Evolutionary conservation across 495 filamentous ascomycete species (phyloP).

Genomic region (Mycothermus thermophilus): DNA sequence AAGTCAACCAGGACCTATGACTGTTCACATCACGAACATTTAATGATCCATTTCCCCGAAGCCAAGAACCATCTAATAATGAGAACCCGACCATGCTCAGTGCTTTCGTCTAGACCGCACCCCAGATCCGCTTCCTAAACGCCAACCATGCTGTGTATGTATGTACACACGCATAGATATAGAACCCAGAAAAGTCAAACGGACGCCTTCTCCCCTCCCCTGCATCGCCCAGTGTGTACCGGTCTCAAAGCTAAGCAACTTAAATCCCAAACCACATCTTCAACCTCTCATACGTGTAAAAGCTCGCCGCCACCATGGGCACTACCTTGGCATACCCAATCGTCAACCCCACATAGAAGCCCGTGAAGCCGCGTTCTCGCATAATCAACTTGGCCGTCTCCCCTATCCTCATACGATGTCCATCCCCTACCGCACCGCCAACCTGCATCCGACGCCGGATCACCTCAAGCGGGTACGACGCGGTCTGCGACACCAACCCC

Average conservation of each 20-base stretch:
- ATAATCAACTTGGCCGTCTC: slow-evolving; percentile 68
- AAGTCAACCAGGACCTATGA: no score
- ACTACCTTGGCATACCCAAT: slow-evolving; percentile 94
- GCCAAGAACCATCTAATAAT: no score
- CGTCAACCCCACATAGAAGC: slow-evolving; percentile 84
- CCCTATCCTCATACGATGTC: slow-evolving; percentile 56
- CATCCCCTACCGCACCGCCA: slow-evolving; percentile 82
- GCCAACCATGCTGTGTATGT: slow-evolving; percentile 6
- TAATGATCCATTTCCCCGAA: no score
- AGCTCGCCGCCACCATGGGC: slow-evolving; percentile 74
- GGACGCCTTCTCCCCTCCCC: no score
- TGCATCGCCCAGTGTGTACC: no score
- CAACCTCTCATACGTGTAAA: slow-evolving; percentile 64
- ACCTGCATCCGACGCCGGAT: slow-evolving; percentile 92
- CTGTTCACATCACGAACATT: no score
- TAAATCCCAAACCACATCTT: slow-evolving; percentile 65
- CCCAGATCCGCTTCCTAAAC: slow-evolving; percentile 4
- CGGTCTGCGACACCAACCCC: slow-evolving; percentile 78
- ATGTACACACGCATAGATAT: not conserved
- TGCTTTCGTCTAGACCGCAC: not conserved
- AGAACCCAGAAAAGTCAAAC: slow-evolving; percentile 1
- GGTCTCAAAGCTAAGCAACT: no score
- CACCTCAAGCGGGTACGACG: slow-evolving; percentile 85
- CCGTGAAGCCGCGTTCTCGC: slow-evolving; percentile 58
- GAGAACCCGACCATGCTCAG: not conserved